phyloP scores from a whole-genome alignment of 163 green algal species.

The Chlorella variabilis region DNA sequence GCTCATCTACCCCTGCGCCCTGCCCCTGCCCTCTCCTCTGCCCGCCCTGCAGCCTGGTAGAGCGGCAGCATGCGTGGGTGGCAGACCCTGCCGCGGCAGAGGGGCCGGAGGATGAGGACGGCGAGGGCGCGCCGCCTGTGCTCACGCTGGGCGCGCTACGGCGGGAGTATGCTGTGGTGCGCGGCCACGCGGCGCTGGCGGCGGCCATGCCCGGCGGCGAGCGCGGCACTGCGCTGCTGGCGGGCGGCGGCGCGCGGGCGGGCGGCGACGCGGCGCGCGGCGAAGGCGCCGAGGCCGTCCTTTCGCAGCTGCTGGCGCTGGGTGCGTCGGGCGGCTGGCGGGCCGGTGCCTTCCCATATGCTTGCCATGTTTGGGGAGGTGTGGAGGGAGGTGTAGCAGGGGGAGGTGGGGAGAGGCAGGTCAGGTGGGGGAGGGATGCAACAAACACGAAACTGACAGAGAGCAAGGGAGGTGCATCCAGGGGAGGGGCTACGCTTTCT shows the following conservation, averaged over 20 bases:
- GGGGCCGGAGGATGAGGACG: background rate
- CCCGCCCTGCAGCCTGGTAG: conserved; percentile 57
- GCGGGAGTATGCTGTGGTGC: conserved; percentile 56
- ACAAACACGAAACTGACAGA: too few relatives aligned
- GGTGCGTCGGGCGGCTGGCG: background rate
- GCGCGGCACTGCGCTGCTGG: background rate
- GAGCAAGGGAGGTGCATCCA: too few relatives aligned
- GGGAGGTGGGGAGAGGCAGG: too few relatives aligned
- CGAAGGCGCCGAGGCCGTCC: conserved; percentile 49
- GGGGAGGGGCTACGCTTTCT: too few relatives aligned
- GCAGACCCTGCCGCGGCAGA: conserved; percentile 51
- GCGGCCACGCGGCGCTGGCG: conserved; percentile 47
- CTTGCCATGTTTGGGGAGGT: too few relatives aligned
- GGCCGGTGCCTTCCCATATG: too few relatives aligned
- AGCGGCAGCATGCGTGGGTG: conserved; percentile 63
- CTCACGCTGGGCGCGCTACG: conserved; percentile 49
- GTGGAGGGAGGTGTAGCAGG: too few relatives aligned
- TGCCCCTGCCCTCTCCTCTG: conserved; percentile 24
- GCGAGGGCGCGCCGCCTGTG: conserved; percentile 32
- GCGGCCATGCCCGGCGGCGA: conserved; percentile 45
- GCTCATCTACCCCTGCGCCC: too few relatives aligned
- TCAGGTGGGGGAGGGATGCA: background rate
- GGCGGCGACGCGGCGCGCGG: conserved; percentile 25
- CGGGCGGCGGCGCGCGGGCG: background rate
- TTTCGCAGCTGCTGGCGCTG: conserved; percentile 47